Percentiles rank a stretch among this genome's conserved stretches.
Evolutionary conservation across 23 red algal species (phyloP).

Genomic region (Gracilaria gracilis): DNA sequence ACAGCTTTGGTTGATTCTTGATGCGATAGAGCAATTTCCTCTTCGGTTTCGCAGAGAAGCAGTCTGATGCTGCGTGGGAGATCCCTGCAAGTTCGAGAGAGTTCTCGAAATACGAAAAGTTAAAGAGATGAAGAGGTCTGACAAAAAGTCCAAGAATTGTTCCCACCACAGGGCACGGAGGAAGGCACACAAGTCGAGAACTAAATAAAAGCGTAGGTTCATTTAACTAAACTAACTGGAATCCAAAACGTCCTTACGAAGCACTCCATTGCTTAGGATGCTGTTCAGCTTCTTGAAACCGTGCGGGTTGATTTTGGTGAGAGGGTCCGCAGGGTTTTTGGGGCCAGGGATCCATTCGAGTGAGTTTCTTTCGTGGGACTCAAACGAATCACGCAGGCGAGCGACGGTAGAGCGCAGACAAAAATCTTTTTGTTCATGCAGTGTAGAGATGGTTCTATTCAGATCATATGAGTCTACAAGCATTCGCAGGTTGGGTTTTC

Average conservation of each 20-base stretch:
- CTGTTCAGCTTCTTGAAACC: neutral
- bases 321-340: neutral
- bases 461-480: neutral
- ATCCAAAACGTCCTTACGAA: no score
- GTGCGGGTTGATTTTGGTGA: neutral
- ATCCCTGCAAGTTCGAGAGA: neutral
- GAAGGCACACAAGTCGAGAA: no score
- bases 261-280: no score
- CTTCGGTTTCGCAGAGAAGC: neutral
- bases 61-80: neutral
- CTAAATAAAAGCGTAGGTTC: no score
- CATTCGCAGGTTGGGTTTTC: no score
- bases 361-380: neutral
- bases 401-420: neutral
- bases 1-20: neutral
- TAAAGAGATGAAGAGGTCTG: no score
- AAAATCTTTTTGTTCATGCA: constrained; percentile 7
- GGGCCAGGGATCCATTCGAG: neutral
- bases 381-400: constrained; percentile 8
- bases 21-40: neutral
- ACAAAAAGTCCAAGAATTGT: no score
- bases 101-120: no score
- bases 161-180: no score
- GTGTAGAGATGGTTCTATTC: neutral
- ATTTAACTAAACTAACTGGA: no score